These are phyloP conservation scores for Aspergillus jensenii DNA, from an alignment of 2,329 filamentous ascomycete species.

Conservation along the genomic window DNA sequence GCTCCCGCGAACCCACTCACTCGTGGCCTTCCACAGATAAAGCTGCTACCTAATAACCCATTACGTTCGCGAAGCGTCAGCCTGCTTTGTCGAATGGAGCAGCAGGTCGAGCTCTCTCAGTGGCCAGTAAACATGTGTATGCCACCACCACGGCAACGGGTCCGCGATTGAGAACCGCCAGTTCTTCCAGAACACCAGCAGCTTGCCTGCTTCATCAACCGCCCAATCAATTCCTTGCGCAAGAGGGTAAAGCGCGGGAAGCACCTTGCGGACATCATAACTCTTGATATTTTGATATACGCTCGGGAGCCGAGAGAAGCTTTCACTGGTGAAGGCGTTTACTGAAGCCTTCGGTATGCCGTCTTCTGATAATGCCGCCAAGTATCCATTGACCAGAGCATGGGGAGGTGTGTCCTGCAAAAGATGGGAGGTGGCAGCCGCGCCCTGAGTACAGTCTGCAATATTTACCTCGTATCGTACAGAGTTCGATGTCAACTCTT, in stretches of 20 bases:
- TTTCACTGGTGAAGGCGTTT: background rate
- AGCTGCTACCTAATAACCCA: background rate
- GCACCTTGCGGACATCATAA: constrained; percentile 7
- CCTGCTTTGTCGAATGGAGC: background rate
- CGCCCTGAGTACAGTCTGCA: constrained; percentile 32
- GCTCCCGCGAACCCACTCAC: background rate
- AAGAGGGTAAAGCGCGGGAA: constrained; percentile 21
- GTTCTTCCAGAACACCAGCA: constrained; percentile 55
- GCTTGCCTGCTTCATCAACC: constrained; percentile 23
- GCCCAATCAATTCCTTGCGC: constrained; percentile 21
- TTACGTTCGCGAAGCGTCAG: background rate
- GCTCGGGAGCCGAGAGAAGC: constrained; percentile 1
- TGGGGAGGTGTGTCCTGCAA: constrained; percentile 30
- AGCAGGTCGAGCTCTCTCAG: constrained; percentile 23
- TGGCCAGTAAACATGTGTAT: constrained; percentile 60
- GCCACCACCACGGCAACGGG: constrained; percentile 57
- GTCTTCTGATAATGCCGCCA: constrained; percentile 22
- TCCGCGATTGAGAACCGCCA: constrained; percentile 56
- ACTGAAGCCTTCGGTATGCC: constrained; percentile 5
- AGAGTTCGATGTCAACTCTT: constrained; percentile 34
- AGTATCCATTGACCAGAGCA: constrained; percentile 27
- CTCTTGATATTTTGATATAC: constrained; percentile 7
- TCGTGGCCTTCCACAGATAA: background rate
- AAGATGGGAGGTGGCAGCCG: constrained; percentile 24
- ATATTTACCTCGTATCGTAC: constrained; percentile 36